Evolutionary conservation across 2,329 filamentous ascomycete species (phyloP), one percentile per base, ranked within the genome.

Genomic region (Arthrobotrys conoides): DNA sequence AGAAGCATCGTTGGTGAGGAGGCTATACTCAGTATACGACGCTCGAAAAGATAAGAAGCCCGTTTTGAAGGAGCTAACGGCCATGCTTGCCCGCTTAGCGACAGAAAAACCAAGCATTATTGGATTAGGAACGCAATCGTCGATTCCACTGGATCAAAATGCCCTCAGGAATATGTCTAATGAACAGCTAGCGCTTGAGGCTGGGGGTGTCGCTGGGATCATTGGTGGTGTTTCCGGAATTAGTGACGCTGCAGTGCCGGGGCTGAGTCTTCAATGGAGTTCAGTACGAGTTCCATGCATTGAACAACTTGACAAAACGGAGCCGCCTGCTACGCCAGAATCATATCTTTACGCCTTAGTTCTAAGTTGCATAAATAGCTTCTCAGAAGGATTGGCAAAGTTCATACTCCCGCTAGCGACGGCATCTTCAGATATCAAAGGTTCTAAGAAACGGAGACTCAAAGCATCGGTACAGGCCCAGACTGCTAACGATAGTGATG

Each of bases 281-380:
- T 89, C 91, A 12, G 89, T 97, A 79, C 90, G 93, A 63, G 92
- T 94, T 10, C 91, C 94, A 4, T 97, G 93, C 83, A 93, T 98
- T 79, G 96, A 99, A 82, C 93, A 97, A 80, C 89, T 98, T 20
- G 96, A 99, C 85, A 99, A 98, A 84, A 89, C 90, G 0, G 94
- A 97, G 59, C 89, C 95, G 0, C 94, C 95, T 3, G 82, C 87
- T 0, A 89, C 97, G 22, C 96, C 96, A 0, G 95, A 97, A 79
- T 97, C 96, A 0, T 99, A 99, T 82, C 88, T 97, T 6, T 98
- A 97, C 85, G 93, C 92, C 80, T 87, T 99, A 59, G 92, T 95
- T 0, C 86, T 99, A 49, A 92, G 93, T 1, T 98, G 95, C 82
- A 91, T 99, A 76, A 95, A 92, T 53, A 93, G 91, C 0, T 89